Evolutionary conservation across 352 stramenopile genomes (phyloP).

Genomic region (Plasmopara viticola): DNA sequence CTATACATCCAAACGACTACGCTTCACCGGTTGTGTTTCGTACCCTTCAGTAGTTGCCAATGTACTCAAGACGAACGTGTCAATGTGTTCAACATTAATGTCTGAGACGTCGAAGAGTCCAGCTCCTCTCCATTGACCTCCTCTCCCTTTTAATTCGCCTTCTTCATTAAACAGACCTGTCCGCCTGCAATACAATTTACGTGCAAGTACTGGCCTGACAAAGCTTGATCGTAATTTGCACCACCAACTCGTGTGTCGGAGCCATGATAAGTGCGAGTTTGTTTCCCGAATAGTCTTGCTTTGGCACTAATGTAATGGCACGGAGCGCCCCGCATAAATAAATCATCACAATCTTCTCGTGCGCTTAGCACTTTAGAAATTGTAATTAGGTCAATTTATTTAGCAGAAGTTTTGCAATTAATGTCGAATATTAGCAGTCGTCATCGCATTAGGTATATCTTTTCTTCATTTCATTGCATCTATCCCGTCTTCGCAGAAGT

Average conservation of each 20-base stretch:
- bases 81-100: constrained; percentile 24
- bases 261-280: constrained; percentile 76
- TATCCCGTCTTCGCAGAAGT: too few species aligned
- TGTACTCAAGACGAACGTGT: not conserved
- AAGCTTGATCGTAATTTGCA: constrained; percentile 76
- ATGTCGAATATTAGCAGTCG: too few species aligned
- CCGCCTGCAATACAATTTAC: constrained; percentile 48
- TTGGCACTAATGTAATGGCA: too few species aligned
- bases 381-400: too few species aligned
- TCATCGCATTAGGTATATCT: too few species aligned
- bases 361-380: too few species aligned
- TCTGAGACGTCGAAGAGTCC: constrained; percentile 19
- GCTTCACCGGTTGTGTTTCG: not conserved
- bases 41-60: constrained; percentile 1
- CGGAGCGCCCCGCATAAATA: too few species aligned
- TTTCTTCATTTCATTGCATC: too few species aligned
- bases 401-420: too few species aligned
- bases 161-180: constrained; percentile 27
- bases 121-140: constrained; percentile 18
- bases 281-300: too few species aligned
- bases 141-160: constrained; percentile 16
- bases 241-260: constrained; percentile 72
- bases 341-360: too few species aligned
- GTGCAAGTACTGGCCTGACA: constrained; percentile 48
- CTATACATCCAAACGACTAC: constrained; percentile 27